phyloP scores from a whole-genome alignment of 257 asterid genomes.

The Scutellaria baicalensis region DNA sequence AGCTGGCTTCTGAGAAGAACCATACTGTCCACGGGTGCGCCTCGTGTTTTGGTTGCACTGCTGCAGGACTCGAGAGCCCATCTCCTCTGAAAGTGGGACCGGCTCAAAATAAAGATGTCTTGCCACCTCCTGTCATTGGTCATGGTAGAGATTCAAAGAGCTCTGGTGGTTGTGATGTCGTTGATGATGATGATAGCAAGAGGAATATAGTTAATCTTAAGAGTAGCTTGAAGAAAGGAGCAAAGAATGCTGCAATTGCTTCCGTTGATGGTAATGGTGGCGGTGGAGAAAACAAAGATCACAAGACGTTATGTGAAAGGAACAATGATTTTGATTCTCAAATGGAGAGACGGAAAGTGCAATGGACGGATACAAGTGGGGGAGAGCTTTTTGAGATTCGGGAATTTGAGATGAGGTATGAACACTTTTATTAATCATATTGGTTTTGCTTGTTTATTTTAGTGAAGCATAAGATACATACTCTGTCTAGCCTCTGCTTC shows the following conservation, averaged over 20 bases:
- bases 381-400: constrained; percentile 82
- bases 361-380: constrained; percentile 78
- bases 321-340: constrained; percentile 28
- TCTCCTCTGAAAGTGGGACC: constrained; percentile 74
- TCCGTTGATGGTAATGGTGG: constrained; percentile 2
- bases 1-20: constrained; percentile 88
- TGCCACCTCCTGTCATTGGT: constrained; percentile 32
- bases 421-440: background rate
- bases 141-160: constrained; percentile 29
- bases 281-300: constrained; percentile 16
- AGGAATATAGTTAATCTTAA: constrained; percentile 33
- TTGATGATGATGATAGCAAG: constrained; percentile 24
- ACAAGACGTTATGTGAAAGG: constrained; percentile 23
- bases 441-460: background rate
- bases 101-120: constrained; percentile 46
- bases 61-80: constrained; percentile 66
- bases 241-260: constrained; percentile 17
- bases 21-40: constrained; percentile 70
- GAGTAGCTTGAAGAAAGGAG: constrained; percentile 79
- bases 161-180: constrained; percentile 25
- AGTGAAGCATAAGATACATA: background rate
- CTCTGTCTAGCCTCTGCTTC: background rate
- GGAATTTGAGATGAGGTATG: constrained; percentile 90
- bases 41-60: constrained; percentile 79
- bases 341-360: constrained; percentile 64